phyloP scores from a whole-genome alignment of 768 basidiomycete genomes.

The Podaxis sp. region DNA sequence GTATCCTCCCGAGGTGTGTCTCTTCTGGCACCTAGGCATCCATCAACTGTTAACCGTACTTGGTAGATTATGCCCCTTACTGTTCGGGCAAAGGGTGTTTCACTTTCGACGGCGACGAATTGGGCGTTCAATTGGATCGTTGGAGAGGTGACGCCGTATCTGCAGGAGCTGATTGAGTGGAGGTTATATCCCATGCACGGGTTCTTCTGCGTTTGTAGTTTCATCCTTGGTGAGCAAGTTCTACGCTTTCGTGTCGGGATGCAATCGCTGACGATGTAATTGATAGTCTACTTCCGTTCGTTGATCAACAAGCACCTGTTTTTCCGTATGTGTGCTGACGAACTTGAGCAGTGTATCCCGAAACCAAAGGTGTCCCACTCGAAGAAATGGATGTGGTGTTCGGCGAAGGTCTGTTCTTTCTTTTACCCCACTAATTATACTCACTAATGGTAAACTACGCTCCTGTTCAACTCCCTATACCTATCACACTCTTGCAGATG shows the following conservation, averaged over 20 bases:
- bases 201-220: slow-evolving; percentile 85
- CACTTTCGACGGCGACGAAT: slow-evolving; percentile 87
- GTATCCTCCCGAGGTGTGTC: slow-evolving; percentile 75
- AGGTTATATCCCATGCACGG: slow-evolving; percentile 94
- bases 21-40: neutral
- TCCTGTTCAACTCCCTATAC: no score
- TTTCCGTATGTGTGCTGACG: slow-evolving; percentile 7
- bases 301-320: slow-evolving; percentile 11
- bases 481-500: slow-evolving; percentile 15
- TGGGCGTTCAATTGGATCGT: slow-evolving; percentile 90
- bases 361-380: slow-evolving; percentile 81
- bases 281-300: slow-evolving; percentile 71
- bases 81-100: slow-evolving; percentile 93
- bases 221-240: slow-evolving; percentile 56
- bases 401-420: slow-evolving; percentile 62
- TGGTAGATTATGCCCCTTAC: slow-evolving; percentile 81
- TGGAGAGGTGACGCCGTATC: slow-evolving; percentile 79
- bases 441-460: neutral
- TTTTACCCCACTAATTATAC: neutral
- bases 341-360: slow-evolving; percentile 62
- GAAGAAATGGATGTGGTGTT: slow-evolving; percentile 93
- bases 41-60: neutral
- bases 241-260: neutral
- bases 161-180: slow-evolving; percentile 89
- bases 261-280: neutral